These are phyloP conservation scores for Cystoderma amianthinum DNA, from an alignment of 768 basidiomycete genomes.

Conservation along the genomic window DNA sequence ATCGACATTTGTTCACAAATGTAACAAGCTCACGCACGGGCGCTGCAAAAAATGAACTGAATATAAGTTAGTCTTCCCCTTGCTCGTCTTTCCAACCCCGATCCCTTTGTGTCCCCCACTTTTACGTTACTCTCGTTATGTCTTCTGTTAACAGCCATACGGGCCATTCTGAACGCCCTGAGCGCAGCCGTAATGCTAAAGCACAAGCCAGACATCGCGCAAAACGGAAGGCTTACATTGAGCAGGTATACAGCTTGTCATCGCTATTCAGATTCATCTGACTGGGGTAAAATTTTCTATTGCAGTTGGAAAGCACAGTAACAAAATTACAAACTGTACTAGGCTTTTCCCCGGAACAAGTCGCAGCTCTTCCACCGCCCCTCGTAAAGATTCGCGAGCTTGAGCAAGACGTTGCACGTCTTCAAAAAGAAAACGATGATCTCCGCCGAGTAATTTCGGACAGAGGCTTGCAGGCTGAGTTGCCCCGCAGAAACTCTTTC, in stretches of 20 bases:
- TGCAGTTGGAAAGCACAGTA: slow-evolving; percentile 78
- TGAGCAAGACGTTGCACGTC: slow-evolving; percentile 69
- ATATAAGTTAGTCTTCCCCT: slow-evolving; percentile 32
- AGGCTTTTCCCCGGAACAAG: slow-evolving; percentile 68
- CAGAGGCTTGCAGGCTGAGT: slow-evolving; percentile 27
- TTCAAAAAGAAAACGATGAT: slow-evolving; percentile 70
- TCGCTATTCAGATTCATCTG: neutral
- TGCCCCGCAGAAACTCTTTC: slow-evolving; percentile 38
- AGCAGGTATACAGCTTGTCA: slow-evolving; percentile 48
- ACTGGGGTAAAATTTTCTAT: neutral
- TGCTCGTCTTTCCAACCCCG: slow-evolving; percentile 40
- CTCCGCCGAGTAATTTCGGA: slow-evolving; percentile 61
- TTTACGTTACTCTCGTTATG: slow-evolving; percentile 49
- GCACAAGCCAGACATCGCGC: slow-evolving; percentile 88
- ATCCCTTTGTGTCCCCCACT: slow-evolving; percentile 30
- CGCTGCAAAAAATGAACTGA: slow-evolving; percentile 23
- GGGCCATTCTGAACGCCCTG: slow-evolving; percentile 59
- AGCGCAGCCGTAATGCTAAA: slow-evolving; percentile 81
- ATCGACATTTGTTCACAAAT: slow-evolving; percentile 25
- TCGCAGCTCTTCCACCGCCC: slow-evolving; percentile 65
- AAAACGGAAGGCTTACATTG: slow-evolving; percentile 90
- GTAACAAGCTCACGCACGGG: slow-evolving; percentile 20
- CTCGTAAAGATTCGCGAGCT: slow-evolving; percentile 74
- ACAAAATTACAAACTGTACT: slow-evolving; percentile 76
- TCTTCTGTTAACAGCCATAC: slow-evolving; percentile 53